Conservation (phyloP, 805 yeast genomes). For the Metschnikowia hibisci region DNA sequence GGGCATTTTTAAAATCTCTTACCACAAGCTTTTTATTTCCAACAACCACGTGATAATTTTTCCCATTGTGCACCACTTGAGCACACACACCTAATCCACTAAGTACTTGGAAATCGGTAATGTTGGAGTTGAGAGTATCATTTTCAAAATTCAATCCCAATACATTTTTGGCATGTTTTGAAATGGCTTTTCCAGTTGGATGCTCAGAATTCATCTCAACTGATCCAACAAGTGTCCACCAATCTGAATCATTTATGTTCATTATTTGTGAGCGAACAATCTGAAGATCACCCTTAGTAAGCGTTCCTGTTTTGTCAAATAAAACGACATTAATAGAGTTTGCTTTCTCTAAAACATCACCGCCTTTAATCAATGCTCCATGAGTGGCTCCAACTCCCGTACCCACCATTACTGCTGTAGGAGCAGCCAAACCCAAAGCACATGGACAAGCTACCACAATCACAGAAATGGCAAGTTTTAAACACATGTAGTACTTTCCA, state of each 20-base stretch:
- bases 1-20: constrained; percentile 17
- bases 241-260: constrained; percentile 21
- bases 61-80: constrained; percentile 17
- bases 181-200: constrained; percentile 78
- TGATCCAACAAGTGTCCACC: constrained; percentile 54
- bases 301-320: constrained; percentile 95
- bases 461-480: constrained; percentile 83
- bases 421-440: constrained; percentile 95
- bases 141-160: constrained; percentile 32
- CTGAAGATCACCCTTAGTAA: constrained; percentile 80
- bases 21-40: constrained; percentile 51
- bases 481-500: constrained; percentile 61
- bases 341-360: constrained; percentile 77
- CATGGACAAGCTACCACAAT: constrained; percentile 98
- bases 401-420: constrained; percentile 98
- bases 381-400: constrained; percentile 91
- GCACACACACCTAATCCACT: constrained; percentile 48
- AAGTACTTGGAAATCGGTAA: constrained; percentile 33
- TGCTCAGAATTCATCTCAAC: constrained; percentile 77
- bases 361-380: constrained; percentile 92
- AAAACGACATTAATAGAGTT: constrained; percentile 60
- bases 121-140: constrained; percentile 23
- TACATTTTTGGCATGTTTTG: constrained; percentile 28
- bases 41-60: constrained; percentile 22
- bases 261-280: constrained; percentile 15